Conservation (phyloP, 805 yeast genomes). For the Candida quercuum region DNA sequence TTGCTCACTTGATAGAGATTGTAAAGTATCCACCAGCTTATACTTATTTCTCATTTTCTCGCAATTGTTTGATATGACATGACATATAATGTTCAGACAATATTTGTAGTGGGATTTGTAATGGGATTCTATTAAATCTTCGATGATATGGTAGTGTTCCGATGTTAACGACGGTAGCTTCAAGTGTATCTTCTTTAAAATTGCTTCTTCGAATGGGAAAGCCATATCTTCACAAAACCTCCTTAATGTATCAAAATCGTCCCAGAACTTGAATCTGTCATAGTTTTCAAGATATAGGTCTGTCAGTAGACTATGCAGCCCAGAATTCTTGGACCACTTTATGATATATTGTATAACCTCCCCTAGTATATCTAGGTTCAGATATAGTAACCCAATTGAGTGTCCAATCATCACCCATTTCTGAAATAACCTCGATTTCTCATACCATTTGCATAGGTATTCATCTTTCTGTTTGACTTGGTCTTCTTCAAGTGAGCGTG, state of each 20-base stretch:
- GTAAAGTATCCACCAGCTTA: conserved; percentile 9
- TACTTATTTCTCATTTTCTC: conserved; percentile 1
- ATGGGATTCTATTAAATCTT: background rate
- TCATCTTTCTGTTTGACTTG: conserved; percentile 4
- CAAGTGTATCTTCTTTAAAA: too few relatives aligned
- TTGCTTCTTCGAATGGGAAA: background rate
- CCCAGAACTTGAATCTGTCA: background rate
- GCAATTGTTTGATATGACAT: conserved; percentile 6
- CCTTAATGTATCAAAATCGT: background rate
- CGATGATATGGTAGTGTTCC: background rate
- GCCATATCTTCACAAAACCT: background rate
- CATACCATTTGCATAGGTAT: conserved; percentile 6
- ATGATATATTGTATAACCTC: conserved; percentile 3
- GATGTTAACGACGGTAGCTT: background rate
- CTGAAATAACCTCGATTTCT: conserved; percentile 2
- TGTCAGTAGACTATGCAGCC: conserved; percentile 1
- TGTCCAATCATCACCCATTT: conserved; percentile 15
- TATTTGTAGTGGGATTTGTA: conserved; percentile 1
- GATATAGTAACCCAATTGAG: conserved; percentile 8
- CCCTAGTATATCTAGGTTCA: conserved; percentile 3
- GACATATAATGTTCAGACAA: conserved; percentile 4
- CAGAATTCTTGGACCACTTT: background rate
- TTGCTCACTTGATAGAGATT: conserved; percentile 6
- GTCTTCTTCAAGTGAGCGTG: conserved; percentile 2
- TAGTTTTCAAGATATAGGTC: conserved; percentile 1